phyloP scores from a whole-genome alignment of 2,329 filamentous ascomycete genomes.

The Trichoderma sp. region DNA sequence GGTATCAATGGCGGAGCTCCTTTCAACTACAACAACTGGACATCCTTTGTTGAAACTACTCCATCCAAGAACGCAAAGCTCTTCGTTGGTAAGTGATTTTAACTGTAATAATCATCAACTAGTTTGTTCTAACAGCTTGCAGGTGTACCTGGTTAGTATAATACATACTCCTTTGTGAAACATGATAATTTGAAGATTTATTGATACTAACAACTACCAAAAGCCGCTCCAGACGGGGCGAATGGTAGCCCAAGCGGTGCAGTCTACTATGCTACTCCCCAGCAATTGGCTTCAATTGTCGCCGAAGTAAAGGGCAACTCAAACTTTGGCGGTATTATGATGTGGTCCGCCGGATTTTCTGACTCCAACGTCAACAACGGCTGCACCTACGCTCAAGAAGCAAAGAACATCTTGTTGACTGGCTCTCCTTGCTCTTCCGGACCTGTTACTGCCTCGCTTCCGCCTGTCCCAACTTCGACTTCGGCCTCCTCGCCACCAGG shows the following conservation, averaged over 20 bases:
- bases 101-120: too few species aligned
- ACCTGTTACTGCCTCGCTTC: conserved; percentile 4
- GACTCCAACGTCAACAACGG: conserved; percentile 41
- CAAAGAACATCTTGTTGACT: conserved; percentile 12
- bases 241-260: conserved; percentile 34
- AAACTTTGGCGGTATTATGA: conserved; percentile 45
- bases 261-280: conserved; percentile 36
- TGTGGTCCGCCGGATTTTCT: conserved; percentile 49
- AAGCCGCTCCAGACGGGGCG: too few species aligned
- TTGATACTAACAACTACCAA: neutral
- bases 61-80: conserved; percentile 41
- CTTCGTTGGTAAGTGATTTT: conserved; percentile 37
- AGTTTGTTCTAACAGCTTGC: neutral
- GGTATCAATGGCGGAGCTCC: conserved; percentile 35
- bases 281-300: conserved; percentile 36
- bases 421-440: conserved; percentile 22
- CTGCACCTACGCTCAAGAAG: conserved; percentile 48
- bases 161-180: too few species aligned
- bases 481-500: neutral
- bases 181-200: too few species aligned
- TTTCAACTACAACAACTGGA: conserved; percentile 45
- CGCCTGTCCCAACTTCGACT: neutral
- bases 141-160: neutral
- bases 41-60: conserved; percentile 34
- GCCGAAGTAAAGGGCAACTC: conserved; percentile 37